Evolutionary conservation across 2,329 filamentous ascomycete species (phyloP), one percentile per base, ranked within the genome.

Genomic region (Colletotrichum sp.): DNA sequence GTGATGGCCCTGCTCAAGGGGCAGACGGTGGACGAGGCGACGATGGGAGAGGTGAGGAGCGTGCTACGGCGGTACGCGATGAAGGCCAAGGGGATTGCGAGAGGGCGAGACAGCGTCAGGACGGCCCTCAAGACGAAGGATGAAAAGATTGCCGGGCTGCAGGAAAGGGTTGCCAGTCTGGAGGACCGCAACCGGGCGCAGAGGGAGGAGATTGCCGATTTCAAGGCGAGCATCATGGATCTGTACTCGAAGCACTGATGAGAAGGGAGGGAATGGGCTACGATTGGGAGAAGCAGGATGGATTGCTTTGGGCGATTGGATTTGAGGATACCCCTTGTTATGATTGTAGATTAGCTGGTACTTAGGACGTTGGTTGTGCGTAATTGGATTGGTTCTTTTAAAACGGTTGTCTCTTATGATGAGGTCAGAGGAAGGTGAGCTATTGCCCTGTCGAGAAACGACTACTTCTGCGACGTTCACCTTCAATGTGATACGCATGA

Each of bases 101-200:
- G 89, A 76, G 93, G 93, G 1, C 87, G 94, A 4, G 94, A 96
- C 75, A 89, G 93, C 8, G 89, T 90, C 5, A 86, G 94, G n/a
- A 82, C 90, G 10, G 90, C 89, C 6, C 80, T 95, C 39, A 92
- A 91, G 80, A 87, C 88, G 6, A 93, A 92, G 77, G 93, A 96
- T 34, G 80, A 80, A n/a, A 82, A 80, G 66, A 83, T 85, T 56
- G 82, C 82, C 6, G 76, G 78, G 68, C 75, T 89, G 69, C 83
- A 87, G 79, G 80, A 80, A 52, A 79, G 81, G 34, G 78, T 88
- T 6, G 79, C 79, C 9, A 82, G 80, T 18, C 79, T 89, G n/a
- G 86, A 89, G 80, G 84, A 84, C 28, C 79, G 80, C 71, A 80
- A 83, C 9, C 76, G 73, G 70, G 74, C 81, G 66, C 79, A 85